Conservation (phyloP, 1,284 basidiomycete genomes). For the Leccinum fuscescens region DNA sequence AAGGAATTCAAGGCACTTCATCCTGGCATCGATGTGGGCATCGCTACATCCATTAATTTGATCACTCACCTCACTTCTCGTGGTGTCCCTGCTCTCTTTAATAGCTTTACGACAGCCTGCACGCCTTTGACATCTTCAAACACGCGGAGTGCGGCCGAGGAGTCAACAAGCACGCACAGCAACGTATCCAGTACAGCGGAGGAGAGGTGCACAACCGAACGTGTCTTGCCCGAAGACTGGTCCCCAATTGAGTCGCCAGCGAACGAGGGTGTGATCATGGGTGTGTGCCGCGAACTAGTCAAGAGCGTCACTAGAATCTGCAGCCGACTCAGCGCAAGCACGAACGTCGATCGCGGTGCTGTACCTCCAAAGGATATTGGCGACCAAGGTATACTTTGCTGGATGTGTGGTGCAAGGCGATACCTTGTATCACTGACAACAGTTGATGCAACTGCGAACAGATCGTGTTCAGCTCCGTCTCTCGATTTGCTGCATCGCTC, state of each 20-base stretch:
- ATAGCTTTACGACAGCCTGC: constrained; percentile 75
- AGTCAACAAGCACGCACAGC: constrained; percentile 82
- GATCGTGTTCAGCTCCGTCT: constrained; percentile 43
- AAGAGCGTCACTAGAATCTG: constrained; percentile 68
- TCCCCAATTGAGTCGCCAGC: constrained; percentile 13
- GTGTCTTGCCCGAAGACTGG: constrained; percentile 22
- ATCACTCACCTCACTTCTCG: constrained; percentile 75
- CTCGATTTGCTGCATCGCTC: constrained; percentile 38
- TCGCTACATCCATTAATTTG: not conserved
- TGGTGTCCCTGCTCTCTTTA: constrained; percentile 79
- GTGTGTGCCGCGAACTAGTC: constrained; percentile 61
- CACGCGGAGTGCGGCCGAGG: constrained; percentile 62
- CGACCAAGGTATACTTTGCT: constrained; percentile 74
- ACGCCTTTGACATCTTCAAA: constrained; percentile 79
- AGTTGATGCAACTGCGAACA: constrained; percentile 53
- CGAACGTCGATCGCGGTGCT: constrained; percentile 14
- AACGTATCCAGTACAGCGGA: constrained; percentile 78
- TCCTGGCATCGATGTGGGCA: constrained; percentile 46
- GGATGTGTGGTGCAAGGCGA: constrained; percentile 65
- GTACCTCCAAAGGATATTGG: constrained; percentile 68
- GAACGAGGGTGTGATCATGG: constrained; percentile 34
- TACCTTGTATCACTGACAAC: constrained; percentile 75
- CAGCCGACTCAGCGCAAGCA: constrained; percentile 4
- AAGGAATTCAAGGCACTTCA: constrained; percentile 91
- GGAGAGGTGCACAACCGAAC: constrained; percentile 40